Conservation (phyloP, 768 basidiomycete genomes). For the Phylloporus arenicola region DNA sequence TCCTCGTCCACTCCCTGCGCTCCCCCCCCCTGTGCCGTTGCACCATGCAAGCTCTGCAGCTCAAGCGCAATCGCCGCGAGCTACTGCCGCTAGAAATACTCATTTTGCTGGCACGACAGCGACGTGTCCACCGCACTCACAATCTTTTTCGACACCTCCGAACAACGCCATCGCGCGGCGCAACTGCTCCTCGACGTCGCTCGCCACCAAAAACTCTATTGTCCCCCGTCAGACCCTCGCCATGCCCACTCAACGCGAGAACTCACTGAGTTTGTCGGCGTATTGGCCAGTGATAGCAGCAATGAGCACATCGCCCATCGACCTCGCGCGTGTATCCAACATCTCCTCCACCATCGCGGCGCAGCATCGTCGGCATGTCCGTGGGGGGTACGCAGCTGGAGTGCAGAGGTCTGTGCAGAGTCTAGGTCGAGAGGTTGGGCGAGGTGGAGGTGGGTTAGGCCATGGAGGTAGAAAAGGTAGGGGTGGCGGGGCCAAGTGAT, state of each 20-base stretch:
- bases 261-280: constrained; percentile 65
- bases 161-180: constrained; percentile 65
- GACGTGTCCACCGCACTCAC: constrained; percentile 75
- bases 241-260: not conserved
- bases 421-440: constrained; percentile 33
- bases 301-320: constrained; percentile 76
- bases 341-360: constrained; percentile 70
- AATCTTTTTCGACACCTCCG: constrained; percentile 76
- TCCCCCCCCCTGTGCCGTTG: constrained; percentile 22
- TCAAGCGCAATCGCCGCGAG: constrained; percentile 78
- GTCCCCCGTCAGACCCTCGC: not conserved
- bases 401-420: constrained; percentile 23
- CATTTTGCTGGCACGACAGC: constrained; percentile 84
- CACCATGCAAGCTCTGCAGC: constrained; percentile 50
- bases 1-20: constrained; percentile 56
- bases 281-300: constrained; percentile 54
- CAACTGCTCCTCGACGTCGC: constrained; percentile 57
- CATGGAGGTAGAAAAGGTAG: constrained; percentile 68
- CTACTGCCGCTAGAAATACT: constrained; percentile 80
- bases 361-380: constrained; percentile 39
- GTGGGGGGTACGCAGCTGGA: constrained; percentile 43
- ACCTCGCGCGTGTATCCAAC: constrained; percentile 54
- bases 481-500: constrained; percentile 39
- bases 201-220: constrained; percentile 60
- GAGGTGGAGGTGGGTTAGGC: constrained; percentile 61